phyloP scores from a whole-genome alignment of 2,329 filamentous ascomycete species.

The Helminthosporium solani region DNA sequence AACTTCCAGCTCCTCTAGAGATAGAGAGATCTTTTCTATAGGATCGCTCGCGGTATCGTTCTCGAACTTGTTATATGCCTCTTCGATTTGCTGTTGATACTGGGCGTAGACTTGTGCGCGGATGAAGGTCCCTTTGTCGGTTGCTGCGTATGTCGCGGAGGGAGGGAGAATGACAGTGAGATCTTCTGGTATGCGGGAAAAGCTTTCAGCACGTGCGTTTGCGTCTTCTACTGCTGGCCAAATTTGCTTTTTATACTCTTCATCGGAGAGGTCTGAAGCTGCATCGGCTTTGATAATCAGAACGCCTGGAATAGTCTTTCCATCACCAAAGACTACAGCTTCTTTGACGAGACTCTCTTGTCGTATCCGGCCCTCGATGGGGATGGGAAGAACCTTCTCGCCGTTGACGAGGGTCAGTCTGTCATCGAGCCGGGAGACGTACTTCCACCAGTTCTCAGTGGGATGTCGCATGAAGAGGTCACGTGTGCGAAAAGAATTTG shows the following conservation, averaged over 20 bases:
- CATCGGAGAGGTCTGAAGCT: conserved; percentile 44
- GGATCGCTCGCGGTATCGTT: conserved; percentile 2
- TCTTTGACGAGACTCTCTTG: conserved; percentile 57
- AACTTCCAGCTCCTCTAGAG: conserved; percentile 33
- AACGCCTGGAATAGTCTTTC: conserved; percentile 54
- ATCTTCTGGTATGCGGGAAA: conserved; percentile 55
- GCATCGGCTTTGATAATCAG: conserved; percentile 55
- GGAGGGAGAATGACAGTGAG: conserved; percentile 53
- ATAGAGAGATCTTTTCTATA: conserved; percentile 18
- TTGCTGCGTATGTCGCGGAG: conserved; percentile 51
- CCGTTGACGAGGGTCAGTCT: conserved; percentile 51
- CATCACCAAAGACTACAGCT: conserved; percentile 59
- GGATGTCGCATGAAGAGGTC: conserved; percentile 53
- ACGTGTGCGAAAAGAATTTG: conserved; percentile 49
- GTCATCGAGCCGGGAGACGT: conserved; percentile 50
- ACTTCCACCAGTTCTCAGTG: conserved; percentile 49
- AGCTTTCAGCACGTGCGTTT: conserved; percentile 54
- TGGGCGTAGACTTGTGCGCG: conserved; percentile 53
- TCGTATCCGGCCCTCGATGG: conserved; percentile 56
- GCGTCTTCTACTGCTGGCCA: conserved; percentile 54
- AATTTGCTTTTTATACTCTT: conserved; percentile 51
- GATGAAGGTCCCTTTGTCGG: conserved; percentile 60
- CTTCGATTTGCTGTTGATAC: conserved; percentile 52
- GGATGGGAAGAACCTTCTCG: conserved; percentile 52
- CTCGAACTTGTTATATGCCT: conserved; percentile 42